Percentiles rank a stretch among this genome's conserved stretches.
Evolutionary conservation across 805 yeast species (phyloP).

Genomic region (Candida yuanshanica): DNA sequence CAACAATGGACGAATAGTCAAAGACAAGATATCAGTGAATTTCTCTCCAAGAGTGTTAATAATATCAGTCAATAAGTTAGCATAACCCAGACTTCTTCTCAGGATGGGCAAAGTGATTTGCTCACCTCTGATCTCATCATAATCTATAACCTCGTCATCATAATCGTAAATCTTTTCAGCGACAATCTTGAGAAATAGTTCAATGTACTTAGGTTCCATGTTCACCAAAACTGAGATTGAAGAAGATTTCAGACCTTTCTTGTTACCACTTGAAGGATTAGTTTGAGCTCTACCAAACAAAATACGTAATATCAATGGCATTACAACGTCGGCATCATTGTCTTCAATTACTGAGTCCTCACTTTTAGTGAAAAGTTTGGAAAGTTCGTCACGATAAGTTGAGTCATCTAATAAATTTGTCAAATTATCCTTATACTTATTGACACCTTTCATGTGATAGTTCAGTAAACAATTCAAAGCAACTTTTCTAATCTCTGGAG

Average conservation of each 20-base stretch:
- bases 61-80: conserved; percentile 53
- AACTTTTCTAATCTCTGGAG: conserved; percentile 56
- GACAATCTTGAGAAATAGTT: conserved; percentile 58
- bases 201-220: conserved; percentile 45
- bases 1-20: conserved; percentile 31
- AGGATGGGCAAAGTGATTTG: conserved; percentile 30
- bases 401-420: conserved; percentile 75
- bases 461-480: conserved; percentile 69
- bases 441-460: conserved; percentile 51
- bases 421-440: conserved; percentile 68
- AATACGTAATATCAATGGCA: conserved; percentile 72
- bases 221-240: conserved; percentile 59
- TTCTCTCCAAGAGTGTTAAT: conserved; percentile 54
- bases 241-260: conserved; percentile 66
- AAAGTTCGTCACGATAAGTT: conserved; percentile 78
- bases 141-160: conserved; percentile 18
- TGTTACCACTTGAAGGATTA: conserved; percentile 59
- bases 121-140: conserved; percentile 12
- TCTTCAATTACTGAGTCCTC: conserved; percentile 52
- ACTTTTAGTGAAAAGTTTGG: conserved; percentile 50
- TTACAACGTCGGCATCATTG: conserved; percentile 50
- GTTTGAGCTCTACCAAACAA: conserved; percentile 84
- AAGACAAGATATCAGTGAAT: conserved; percentile 38
- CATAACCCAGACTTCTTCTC: conserved; percentile 57
- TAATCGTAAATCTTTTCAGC: conserved; percentile 44